Evolutionary conservation across 805 yeast genomes (phyloP).

Genomic region (Saccharomycopsis sp.): DNA sequence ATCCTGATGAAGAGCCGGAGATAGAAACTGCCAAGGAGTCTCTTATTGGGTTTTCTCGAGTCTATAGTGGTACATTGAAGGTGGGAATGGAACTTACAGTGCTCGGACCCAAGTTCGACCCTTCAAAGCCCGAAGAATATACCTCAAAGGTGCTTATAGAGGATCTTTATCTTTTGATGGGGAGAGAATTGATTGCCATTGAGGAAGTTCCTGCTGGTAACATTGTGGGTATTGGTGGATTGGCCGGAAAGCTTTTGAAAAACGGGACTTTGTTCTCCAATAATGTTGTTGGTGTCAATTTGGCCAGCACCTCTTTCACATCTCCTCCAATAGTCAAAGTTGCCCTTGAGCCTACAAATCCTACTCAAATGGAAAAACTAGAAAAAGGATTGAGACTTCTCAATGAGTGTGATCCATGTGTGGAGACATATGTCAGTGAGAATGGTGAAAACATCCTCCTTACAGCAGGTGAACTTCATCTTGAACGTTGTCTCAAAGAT

Average conservation of each 20-base stretch:
- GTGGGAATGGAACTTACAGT: constrained; percentile 72
- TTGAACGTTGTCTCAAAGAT: constrained; percentile 91
- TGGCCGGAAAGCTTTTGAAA: constrained; percentile 74
- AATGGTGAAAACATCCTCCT: constrained; percentile 90
- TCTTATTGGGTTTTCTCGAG: constrained; percentile 80
- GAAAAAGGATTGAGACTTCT: constrained; percentile 73
- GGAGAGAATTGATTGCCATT: constrained; percentile 75
- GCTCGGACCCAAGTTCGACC: constrained; percentile 83
- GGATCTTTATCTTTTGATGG: constrained; percentile 81
- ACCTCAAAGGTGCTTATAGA: constrained; percentile 52
- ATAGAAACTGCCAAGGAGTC: constrained; percentile 43
- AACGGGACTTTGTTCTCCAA: constrained; percentile 62
- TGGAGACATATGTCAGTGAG: constrained; percentile 77
- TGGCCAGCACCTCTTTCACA: constrained; percentile 61
- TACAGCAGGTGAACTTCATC: constrained; percentile 94
- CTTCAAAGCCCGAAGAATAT: constrained; percentile 50
- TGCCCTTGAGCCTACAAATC: constrained; percentile 91
- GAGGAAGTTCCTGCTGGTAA: constrained; percentile 88
- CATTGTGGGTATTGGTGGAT: constrained; percentile 89
- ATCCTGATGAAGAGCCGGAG: constrained; percentile 35
- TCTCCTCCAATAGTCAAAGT: constrained; percentile 92
- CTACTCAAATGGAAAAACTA: constrained; percentile 66
- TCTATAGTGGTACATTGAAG: constrained; percentile 75
- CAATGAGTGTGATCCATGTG: constrained; percentile 91
- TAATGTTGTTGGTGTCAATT: constrained; percentile 49